Percentiles rank a stretch among this genome's conserved stretches.
These are phyloP conservation scores for Davidsoniella eucalypti DNA, from an alignment of 2,329 filamentous ascomycete species.

Conservation along the genomic window DNA sequence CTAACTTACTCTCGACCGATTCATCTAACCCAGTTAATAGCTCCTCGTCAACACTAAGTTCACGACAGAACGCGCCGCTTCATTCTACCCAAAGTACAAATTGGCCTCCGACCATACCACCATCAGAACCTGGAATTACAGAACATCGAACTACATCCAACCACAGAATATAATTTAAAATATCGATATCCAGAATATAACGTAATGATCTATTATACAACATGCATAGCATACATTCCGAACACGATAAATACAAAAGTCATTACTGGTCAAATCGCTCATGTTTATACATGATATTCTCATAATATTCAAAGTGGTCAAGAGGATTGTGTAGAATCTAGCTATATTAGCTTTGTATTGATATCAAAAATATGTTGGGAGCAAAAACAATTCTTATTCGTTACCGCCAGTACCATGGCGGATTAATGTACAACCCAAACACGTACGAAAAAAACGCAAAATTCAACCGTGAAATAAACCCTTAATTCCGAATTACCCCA, in stretches of 20 bases:
- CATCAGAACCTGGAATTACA: no score
- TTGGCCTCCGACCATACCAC: no score
- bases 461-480: conserved; percentile 39
- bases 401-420: conserved; percentile 45
- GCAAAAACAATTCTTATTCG: conserved; percentile 34
- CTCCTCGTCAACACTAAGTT: conserved; percentile 4
- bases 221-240: no score
- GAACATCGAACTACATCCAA: no score
- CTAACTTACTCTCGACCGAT: not conserved
- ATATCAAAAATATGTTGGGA: conserved; percentile 10
- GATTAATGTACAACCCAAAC: conserved; percentile 60
- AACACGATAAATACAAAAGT: no score
- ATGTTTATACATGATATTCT: no score
- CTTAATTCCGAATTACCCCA: conserved; percentile 52
- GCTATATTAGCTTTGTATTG: conserved; percentile 2
- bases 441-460: conserved; percentile 37
- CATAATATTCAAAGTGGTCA: no score
- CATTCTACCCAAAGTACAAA: no score
- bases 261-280: no score
- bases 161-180: no score
- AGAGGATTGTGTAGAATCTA: not conserved
- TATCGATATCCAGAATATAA: not conserved
- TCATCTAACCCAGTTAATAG: not conserved
- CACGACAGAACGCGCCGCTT: no score
- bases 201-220: not conserved